Percentiles rank a stretch among this genome's conserved stretches.
phyloP scores from a whole-genome alignment of 768 basidiomycete genomes.

The Mrakia blollopis region DNA sequence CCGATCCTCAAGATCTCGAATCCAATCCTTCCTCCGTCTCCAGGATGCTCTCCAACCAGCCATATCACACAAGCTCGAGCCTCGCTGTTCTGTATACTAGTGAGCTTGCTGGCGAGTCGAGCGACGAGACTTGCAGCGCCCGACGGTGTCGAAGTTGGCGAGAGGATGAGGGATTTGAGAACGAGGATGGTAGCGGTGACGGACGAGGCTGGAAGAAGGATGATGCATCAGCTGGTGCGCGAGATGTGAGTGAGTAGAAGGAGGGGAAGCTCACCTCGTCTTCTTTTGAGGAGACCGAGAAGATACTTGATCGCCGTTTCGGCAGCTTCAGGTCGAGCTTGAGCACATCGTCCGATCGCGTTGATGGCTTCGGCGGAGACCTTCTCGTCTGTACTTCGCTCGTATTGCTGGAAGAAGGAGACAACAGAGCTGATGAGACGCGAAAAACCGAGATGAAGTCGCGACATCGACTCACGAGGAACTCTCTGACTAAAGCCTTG shows the following conservation, averaged over 20 bases:
- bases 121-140: constrained; percentile 64
- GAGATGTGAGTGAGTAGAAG: too few species aligned
- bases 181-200: constrained; percentile 78
- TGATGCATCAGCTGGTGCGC: not conserved
- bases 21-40: constrained; percentile 43
- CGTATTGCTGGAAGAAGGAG: constrained; percentile 59
- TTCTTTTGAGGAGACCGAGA: constrained; percentile 71
- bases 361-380: constrained; percentile 68
- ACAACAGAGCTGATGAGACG: not conserved
- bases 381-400: constrained; percentile 67
- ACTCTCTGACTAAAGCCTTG: constrained; percentile 68
- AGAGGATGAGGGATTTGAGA: constrained; percentile 72
- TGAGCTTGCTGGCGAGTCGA: constrained; percentile 68
- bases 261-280: constrained; percentile 54
- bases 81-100: constrained; percentile 69
- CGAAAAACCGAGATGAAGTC: too few species aligned
- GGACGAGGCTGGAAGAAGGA: constrained; percentile 43
- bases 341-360: constrained; percentile 73
- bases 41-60: constrained; percentile 86
- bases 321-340: constrained; percentile 61
- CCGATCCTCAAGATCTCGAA: constrained; percentile 76
- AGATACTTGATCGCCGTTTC: constrained; percentile 69
- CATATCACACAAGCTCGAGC: constrained; percentile 85
- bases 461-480: constrained; percentile 61
- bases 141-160: constrained; percentile 42